A percentile compares a stretch with the other conserved stretches of the same genome.
Conservation (phyloP, 192 early-diverging fungal species). For the Coemansia sp. region DNA sequence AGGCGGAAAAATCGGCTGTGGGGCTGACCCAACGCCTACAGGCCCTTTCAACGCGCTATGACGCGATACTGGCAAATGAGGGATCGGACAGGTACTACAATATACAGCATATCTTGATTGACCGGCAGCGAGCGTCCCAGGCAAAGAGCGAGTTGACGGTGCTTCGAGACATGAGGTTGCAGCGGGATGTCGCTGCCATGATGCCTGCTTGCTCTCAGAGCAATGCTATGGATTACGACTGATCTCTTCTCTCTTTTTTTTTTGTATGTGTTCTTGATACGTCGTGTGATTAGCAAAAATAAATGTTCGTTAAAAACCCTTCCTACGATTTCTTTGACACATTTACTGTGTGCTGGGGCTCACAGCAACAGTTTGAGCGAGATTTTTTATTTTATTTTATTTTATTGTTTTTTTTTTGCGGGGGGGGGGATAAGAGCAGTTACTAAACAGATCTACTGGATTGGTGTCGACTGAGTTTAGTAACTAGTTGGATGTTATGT, state of each 20-base stretch:
- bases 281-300: not conserved
- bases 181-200: slow-evolving; percentile 39
- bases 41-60: slow-evolving; percentile 20
- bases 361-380: slow-evolving; percentile 1
- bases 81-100: slow-evolving; percentile 25
- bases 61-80: slow-evolving; percentile 23
- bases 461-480: not conserved
- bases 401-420: not conserved
- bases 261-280: not conserved
- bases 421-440: not conserved
- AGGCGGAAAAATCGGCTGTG: not conserved
- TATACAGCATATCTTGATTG: slow-evolving; percentile 33
- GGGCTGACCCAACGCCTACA: slow-evolving; percentile 10
- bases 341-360: not conserved
- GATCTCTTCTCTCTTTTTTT: not conserved
- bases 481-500: not conserved
- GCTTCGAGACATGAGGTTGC: slow-evolving; percentile 30
- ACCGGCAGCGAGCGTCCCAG: slow-evolving; percentile 14
- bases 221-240: not conserved
- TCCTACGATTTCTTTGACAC: not conserved
- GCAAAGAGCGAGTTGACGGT: slow-evolving; percentile 19
- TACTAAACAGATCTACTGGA: slow-evolving; percentile 1
- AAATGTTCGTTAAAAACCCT: not conserved
- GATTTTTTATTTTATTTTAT: not conserved
- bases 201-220: not conserved